Percentiles rank a stretch among this genome's conserved stretches.
phyloP scores from a whole-genome alignment of 768 basidiomycete species.

The Kwoniella sp. region DNA sequence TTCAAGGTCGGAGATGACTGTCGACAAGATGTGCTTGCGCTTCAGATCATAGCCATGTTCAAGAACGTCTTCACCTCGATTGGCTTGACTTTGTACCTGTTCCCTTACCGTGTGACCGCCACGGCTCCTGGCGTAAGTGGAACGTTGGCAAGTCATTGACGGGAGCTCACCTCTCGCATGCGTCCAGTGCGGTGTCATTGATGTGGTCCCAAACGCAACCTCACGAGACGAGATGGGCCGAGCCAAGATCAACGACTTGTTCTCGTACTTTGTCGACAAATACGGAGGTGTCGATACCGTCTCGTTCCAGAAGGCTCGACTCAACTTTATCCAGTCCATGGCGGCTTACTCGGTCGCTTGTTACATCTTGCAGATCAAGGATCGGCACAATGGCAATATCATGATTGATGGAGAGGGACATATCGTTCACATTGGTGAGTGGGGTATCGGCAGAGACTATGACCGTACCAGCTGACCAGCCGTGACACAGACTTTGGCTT shows the following conservation, averaged over 20 bases:
- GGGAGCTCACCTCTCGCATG: neutral
- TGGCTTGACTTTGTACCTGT: constrained; percentile 85
- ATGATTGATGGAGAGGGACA: constrained; percentile 99
- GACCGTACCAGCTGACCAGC: constrained; percentile 1
- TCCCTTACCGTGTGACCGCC: constrained; percentile 93
- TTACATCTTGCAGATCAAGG: constrained; percentile 97
- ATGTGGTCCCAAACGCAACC: constrained; percentile 95
- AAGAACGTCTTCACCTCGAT: constrained; percentile 91
- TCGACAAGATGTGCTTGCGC: constrained; percentile 92
- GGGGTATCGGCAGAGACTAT: neutral
- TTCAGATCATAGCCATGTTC: constrained; percentile 99
- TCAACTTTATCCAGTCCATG: constrained; percentile 98
- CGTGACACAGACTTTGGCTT: constrained; percentile 29
- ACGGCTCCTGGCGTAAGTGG: constrained; percentile 84
- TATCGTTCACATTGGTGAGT: constrained; percentile 87
- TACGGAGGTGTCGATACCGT: constrained; percentile 87
- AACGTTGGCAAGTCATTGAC: neutral
- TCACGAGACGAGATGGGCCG: constrained; percentile 99
- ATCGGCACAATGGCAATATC: constrained; percentile 97
- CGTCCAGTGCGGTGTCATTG: constrained; percentile 88
- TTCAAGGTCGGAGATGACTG: constrained; percentile 99
- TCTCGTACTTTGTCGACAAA: constrained; percentile 87
- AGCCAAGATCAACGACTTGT: constrained; percentile 92
- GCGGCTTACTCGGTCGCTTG: constrained; percentile 97
- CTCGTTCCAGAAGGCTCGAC: constrained; percentile 82